A percentile compares a stretch with the other conserved stretches of the same genome.
These are phyloP conservation scores for Aspergillus cristatus DNA, from an alignment of 495 filamentous ascomycete species.

Conservation along the genomic window DNA sequence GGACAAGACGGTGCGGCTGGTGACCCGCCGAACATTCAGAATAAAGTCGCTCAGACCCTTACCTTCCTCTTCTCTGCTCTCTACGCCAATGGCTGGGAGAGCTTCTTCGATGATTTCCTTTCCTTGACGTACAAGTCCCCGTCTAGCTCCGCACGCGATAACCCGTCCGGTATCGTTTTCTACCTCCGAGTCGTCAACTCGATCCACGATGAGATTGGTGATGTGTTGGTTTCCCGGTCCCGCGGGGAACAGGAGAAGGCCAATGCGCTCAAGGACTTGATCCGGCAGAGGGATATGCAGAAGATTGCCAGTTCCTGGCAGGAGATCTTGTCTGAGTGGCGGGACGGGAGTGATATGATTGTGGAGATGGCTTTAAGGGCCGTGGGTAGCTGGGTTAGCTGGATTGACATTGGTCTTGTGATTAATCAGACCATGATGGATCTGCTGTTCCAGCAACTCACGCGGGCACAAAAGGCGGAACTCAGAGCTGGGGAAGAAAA, in stretches of 20 bases:
- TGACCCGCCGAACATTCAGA: conserved; percentile 74
- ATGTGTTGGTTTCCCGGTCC: conserved; percentile 71
- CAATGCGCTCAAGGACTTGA: conserved; percentile 77
- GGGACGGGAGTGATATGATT: conserved; percentile 59
- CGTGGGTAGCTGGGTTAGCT: conserved; percentile 92
- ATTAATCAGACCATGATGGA: conserved; percentile 80
- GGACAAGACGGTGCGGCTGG: conserved; percentile 42
- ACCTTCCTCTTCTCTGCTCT: conserved; percentile 82
- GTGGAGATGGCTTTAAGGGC: conserved; percentile 81
- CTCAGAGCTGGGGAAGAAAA: conserved; percentile 51
- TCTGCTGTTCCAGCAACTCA: conserved; percentile 71
- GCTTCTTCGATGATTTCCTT: conserved; percentile 81
- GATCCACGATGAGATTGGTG: conserved; percentile 95
- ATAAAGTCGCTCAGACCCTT: conserved; percentile 92
- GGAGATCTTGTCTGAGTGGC: conserved; percentile 77
- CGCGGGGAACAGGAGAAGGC: conserved; percentile 67
- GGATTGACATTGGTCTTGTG: conserved; percentile 91
- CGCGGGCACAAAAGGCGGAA: conserved; percentile 45
- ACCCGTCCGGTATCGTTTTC: conserved; percentile 65
- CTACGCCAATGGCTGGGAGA: conserved; percentile 77
- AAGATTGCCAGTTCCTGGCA: conserved; percentile 86
- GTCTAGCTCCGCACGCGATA: conserved; percentile 50
- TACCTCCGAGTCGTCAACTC: conserved; percentile 81
- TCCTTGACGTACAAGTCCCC: conserved; percentile 46
- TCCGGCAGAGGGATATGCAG: conserved; percentile 72